Evolutionary conservation across 2,329 filamentous ascomycete species (phyloP).

Genomic region (Blastomyces emzantsi): DNA sequence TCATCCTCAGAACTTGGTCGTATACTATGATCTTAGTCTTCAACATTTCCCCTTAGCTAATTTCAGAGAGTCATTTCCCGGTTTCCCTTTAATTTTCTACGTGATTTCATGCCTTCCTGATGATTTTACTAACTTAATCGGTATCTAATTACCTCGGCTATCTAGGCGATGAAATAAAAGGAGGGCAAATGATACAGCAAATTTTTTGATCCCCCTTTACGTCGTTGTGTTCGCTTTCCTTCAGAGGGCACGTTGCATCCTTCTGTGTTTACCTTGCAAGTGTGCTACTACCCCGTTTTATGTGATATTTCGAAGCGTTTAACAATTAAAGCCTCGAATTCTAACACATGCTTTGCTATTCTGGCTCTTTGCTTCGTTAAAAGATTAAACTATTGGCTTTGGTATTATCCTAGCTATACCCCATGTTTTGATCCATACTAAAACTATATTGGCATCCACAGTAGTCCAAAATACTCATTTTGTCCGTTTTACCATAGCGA

Average conservation of each 20-base stretch:
- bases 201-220: neutral
- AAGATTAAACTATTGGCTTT: too few species aligned
- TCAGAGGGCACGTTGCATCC: neutral
- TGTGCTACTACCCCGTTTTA: neutral
- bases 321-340: neutral
- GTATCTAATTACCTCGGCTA: too few species aligned
- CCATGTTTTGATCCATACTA: neutral
- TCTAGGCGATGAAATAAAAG: neutral
- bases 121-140: neutral
- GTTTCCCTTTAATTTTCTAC: neutral
- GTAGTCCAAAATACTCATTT: neutral
- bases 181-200: neutral
- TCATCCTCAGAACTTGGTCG: neutral
- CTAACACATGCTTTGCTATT: neutral
- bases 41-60: neutral
- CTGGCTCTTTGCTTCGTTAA: neutral
- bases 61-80: neutral
- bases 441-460: neutral
- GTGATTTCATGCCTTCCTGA: neutral
- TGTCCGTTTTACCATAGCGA: neutral
- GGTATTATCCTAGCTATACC: too few species aligned
- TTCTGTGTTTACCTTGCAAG: neutral
- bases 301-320: neutral
- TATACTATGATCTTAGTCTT: neutral
- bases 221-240: neutral